A percentile compares a stretch with the other conserved stretches of the same genome.
These are phyloP conservation scores for Acidomyces sp. DNA, from an alignment of 495 filamentous ascomycete genomes.

Conservation along the genomic window DNA sequence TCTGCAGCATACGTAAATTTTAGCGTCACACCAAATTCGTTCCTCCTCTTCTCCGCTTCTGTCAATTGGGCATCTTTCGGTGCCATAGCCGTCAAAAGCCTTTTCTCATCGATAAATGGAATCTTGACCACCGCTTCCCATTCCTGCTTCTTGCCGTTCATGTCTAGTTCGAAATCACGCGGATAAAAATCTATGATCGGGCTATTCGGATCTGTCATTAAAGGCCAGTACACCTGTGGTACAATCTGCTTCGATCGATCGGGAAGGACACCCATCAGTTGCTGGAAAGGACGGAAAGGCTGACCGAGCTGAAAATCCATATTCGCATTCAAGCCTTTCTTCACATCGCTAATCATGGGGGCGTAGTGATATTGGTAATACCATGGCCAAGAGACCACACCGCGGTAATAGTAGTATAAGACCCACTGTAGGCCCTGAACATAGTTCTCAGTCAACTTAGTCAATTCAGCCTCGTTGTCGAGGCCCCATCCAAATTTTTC, in stretches of 20 bases:
- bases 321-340: constrained; percentile 72
- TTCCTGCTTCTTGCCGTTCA: constrained; percentile 96
- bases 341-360: constrained; percentile 94
- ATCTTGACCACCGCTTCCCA: constrained; percentile 94
- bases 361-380: constrained; percentile 95
- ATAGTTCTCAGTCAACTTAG: constrained; percentile 83
- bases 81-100: constrained; percentile 72
- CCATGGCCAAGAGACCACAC: constrained; percentile 97
- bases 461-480: constrained; percentile 69
- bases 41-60: constrained; percentile 63
- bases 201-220: constrained; percentile 86
- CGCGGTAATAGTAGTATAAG: constrained; percentile 92
- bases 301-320: constrained; percentile 86
- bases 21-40: constrained; percentile 79
- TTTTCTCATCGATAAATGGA: constrained; percentile 86
- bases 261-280: constrained; percentile 95
- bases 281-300: constrained; percentile 88
- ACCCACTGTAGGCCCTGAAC: constrained; percentile 98
- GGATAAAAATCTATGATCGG: constrained; percentile 99
- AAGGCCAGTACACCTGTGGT: constrained; percentile 67
- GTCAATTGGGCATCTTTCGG: constrained; percentile 65
- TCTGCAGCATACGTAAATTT: constrained; percentile 81
- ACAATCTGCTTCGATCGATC: constrained; percentile 96
- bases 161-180: constrained; percentile 77
- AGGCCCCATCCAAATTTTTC: constrained; percentile 85